phyloP scores from a whole-genome alignment of 2,329 filamentous ascomycete species.

The Pseudogymnoascus sp. region DNA sequence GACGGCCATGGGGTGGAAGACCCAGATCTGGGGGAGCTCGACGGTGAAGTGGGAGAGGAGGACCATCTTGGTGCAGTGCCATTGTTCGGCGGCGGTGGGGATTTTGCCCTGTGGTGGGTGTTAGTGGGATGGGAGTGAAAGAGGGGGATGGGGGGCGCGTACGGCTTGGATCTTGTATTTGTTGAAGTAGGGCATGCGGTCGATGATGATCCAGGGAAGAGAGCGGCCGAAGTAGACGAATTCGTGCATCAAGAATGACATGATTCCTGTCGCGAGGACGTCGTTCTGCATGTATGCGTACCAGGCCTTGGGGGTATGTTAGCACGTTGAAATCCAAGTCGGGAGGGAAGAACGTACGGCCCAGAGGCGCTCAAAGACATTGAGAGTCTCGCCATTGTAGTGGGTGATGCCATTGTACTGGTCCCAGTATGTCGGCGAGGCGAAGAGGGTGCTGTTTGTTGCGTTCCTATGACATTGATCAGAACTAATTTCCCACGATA shows the following conservation, averaged over 20 bases:
- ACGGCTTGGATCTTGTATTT: slow-evolving; percentile 92
- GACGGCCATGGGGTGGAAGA: slow-evolving; percentile 95
- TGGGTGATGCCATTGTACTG: slow-evolving; percentile 57
- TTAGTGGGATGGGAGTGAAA: slow-evolving; percentile 26
- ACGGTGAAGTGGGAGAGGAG: slow-evolving; percentile 95
- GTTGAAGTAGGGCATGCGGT: slow-evolving; percentile 77
- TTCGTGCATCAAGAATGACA: slow-evolving; percentile 97
- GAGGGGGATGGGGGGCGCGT: slow-evolving; percentile 26
- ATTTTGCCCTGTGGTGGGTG: slow-evolving; percentile 48
- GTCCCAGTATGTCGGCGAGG: slow-evolving; percentile 37
- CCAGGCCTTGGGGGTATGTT: slow-evolving; percentile 52
- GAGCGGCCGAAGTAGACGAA: slow-evolving; percentile 82
- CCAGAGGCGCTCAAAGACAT: slow-evolving; percentile 82
- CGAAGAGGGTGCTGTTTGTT: background rate
- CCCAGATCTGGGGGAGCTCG: slow-evolving; percentile 96
- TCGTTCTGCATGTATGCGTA: slow-evolving; percentile 99
- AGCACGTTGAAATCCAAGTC: slow-evolving; percentile 10
- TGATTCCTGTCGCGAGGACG: slow-evolving; percentile 88
- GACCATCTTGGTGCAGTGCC: slow-evolving; percentile 86
- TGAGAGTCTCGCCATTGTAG: slow-evolving; percentile 72
- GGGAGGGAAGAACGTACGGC: slow-evolving; percentile 45
- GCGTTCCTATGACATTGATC: background rate
- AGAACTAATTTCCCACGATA: slow-evolving; percentile 1
- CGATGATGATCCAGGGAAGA: slow-evolving; percentile 88
- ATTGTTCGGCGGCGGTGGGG: slow-evolving; percentile 87